Evolutionary conservation across 768 basidiomycete species (phyloP), one percentile per base, ranked within the genome.

Genomic region (Tylopilus sp.): DNA sequence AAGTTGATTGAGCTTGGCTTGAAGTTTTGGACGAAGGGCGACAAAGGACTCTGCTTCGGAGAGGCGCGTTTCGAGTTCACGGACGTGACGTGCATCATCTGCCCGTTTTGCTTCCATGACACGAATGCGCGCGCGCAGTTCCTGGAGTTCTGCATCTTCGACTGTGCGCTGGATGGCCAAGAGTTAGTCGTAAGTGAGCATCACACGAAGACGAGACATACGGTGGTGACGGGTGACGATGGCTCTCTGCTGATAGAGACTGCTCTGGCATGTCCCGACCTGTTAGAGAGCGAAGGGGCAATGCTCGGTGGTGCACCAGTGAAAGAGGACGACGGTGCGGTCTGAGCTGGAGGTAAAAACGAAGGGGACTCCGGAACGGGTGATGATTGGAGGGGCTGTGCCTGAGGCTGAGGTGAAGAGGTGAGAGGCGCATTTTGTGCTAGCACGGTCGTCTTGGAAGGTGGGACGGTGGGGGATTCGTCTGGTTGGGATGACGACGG

Each of bases 91-190:
- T 1, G 88, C 77, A 63, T 98, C 95, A 47, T 98, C 94, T 1
- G 84, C 79, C 15, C 91, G 86, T 62, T 91, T 87, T 9, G 81
- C 81, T 71, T 99, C 97, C 25, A 97, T 73, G 5, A 94, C 83
- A 21, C 91, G 83, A 25, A 90, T 75, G 68, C 91, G 92, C 25
- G 86, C 86, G 38, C 85, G 82, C 44, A 94, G 73, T 67, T 95
- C 91, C 69, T 95, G 85, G 18, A 82, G 68, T 61, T 88, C 85
- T 47, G 77, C 68, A 50, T 85, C 85, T 55, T 85, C 81, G 47
- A 51, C 63, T 22, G 58, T 63, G 36, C 64, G 66, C 59, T 68
- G 50, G 4, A 47, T 48, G 17, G 17, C 23, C 7, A 4, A 28
- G 17, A 17, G n/a, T 58, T 59, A 68, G 44, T 54, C 22, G 36